Evolutionary conservation across 2,329 filamentous ascomycete genomes (phyloP).

Genomic region (Colletotrichum sp.): DNA sequence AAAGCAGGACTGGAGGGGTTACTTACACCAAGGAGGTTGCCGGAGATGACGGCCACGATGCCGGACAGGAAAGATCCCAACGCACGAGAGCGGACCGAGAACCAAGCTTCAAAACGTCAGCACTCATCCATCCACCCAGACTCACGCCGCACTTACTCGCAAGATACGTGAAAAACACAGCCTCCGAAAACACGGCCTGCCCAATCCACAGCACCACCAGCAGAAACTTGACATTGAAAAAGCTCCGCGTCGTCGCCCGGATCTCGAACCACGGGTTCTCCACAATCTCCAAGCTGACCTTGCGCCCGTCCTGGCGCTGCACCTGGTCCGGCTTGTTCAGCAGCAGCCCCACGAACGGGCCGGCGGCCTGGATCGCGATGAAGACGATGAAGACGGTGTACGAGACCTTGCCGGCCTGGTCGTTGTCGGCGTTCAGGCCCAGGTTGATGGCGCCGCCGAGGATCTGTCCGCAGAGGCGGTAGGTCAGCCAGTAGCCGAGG

Average conservation of each 20-base stretch:
- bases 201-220: constrained; percentile 71
- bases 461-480: constrained; percentile 67
- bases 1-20: too few species aligned
- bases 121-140: neutral
- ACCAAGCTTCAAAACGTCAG: constrained; percentile 57
- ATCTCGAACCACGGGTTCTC: constrained; percentile 64
- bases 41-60: constrained; percentile 67
- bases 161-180: constrained; percentile 75
- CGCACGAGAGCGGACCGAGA: constrained; percentile 71
- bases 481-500: constrained; percentile 71
- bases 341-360: constrained; percentile 68
- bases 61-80: constrained; percentile 75
- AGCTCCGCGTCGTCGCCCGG: constrained; percentile 61
- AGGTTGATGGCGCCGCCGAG: constrained; percentile 76
- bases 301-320: constrained; percentile 67
- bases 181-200: constrained; percentile 73
- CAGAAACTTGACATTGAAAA: constrained; percentile 66
- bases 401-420: constrained; percentile 67
- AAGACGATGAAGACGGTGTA: constrained; percentile 74
- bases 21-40: constrained; percentile 66
- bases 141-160: constrained; percentile 35
- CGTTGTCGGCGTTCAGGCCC: constrained; percentile 63
- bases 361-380: constrained; percentile 71
- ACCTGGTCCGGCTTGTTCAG: constrained; percentile 67
- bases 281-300: constrained; percentile 63